Conservation (phyloP, 106 monocot species). For the Acanthochlamys bracteata region DNA sequence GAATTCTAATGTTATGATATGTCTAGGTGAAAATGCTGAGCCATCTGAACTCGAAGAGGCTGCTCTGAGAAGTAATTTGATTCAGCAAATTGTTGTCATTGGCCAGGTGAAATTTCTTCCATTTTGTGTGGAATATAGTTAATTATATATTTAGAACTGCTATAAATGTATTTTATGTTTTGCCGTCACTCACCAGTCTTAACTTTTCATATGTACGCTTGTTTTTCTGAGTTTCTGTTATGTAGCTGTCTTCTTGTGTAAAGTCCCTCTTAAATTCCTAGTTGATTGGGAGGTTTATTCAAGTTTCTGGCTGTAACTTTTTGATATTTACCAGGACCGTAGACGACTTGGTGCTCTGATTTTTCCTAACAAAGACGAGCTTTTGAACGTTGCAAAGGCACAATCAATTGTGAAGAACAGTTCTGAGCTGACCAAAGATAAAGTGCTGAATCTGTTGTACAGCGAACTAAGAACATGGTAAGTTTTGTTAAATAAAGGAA, state of each 20-base stretch:
- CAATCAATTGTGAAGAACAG: constrained; percentile 15
- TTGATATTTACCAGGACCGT: constrained; percentile 51
- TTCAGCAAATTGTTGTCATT: constrained; percentile 77
- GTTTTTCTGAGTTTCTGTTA: too few relatives aligned
- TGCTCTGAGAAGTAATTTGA: constrained; percentile 68
- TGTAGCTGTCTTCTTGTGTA: too few relatives aligned
- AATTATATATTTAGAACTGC: too few relatives aligned
- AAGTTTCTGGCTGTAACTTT: neutral
- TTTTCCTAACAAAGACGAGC: constrained; percentile 76
- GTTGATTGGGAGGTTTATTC: too few relatives aligned
- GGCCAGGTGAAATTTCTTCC: constrained; percentile 63
- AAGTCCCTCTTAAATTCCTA: too few relatives aligned
- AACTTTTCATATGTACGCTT: too few relatives aligned
- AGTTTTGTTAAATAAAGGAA: constrained; percentile 7
- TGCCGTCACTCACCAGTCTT: too few relatives aligned
- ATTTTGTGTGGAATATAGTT: neutral
- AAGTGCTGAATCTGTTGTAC: constrained; percentile 45
- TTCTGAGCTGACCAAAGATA: constrained; percentile 29
- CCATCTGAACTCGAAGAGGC: constrained; percentile 88
- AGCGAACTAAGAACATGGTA: constrained; percentile 67
- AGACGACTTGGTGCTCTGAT: constrained; percentile 80
- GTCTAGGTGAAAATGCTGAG: constrained; percentile 91
- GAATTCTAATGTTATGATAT: neutral
- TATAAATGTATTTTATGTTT: too few relatives aligned
- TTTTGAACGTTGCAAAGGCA: constrained; percentile 28